Conservation (phyloP, 2,329 filamentous ascomycete genomes). For the Hyphodiscus sp. region DNA sequence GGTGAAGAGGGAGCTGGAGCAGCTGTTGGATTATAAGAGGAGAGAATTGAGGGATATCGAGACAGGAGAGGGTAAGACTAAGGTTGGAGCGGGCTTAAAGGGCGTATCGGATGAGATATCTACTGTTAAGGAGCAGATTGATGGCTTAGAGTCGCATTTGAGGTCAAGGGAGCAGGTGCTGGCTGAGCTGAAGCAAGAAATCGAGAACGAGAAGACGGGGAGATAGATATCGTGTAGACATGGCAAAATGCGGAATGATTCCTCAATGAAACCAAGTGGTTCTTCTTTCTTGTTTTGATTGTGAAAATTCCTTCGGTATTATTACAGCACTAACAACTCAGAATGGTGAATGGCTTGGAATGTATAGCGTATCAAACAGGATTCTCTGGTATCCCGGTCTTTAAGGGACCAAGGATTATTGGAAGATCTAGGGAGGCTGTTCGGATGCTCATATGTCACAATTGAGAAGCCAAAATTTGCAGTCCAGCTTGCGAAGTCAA, state of each 20-base stretch:
- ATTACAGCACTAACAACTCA: too few relatives aligned
- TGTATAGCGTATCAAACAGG: too few relatives aligned
- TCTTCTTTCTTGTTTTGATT: neutral
- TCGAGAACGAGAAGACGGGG: slow-evolving; percentile 75
- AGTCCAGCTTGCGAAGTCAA: too few relatives aligned
- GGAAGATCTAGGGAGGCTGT: too few relatives aligned
- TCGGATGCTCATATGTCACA: too few relatives aligned
- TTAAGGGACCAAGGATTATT: too few relatives aligned
- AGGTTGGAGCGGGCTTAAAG: slow-evolving; percentile 66
- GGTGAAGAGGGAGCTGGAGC: slow-evolving; percentile 89
- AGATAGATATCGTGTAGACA: slow-evolving; percentile 30
- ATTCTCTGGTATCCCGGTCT: too few relatives aligned
- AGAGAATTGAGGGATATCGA: slow-evolving; percentile 70
- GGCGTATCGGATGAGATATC: slow-evolving; percentile 78
- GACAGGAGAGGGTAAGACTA: slow-evolving; percentile 60
- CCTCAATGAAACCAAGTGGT: neutral
- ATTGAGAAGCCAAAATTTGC: too few relatives aligned
- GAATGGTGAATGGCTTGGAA: too few relatives aligned
- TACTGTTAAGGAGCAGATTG: slow-evolving; percentile 89
- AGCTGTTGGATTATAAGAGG: slow-evolving; percentile 91
- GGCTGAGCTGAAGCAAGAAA: slow-evolving; percentile 69
- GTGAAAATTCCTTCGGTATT: too few relatives aligned
- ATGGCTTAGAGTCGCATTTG: slow-evolving; percentile 80
- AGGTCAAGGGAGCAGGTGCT: slow-evolving; percentile 68
- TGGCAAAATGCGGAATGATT: neutral